Evolutionary conservation across 768 basidiomycete species (phyloP).

Genomic region (Hortiboletus campestris): DNA sequence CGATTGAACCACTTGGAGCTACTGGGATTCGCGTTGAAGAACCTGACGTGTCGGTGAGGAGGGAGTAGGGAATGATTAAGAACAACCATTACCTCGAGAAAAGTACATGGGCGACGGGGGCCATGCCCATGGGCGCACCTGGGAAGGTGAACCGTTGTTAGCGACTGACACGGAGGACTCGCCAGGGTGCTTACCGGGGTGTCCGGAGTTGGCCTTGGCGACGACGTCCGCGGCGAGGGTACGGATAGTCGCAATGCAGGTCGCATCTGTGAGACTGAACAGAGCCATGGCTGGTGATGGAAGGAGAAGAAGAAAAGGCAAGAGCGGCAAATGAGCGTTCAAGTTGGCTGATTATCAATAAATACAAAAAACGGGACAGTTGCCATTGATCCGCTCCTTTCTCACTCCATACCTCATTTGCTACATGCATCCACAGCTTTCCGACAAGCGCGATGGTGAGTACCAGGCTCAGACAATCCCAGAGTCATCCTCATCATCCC

Average conservation of each 20-base stretch:
- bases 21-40: slow-evolving; percentile 86
- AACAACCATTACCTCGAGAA: slow-evolving; percentile 57
- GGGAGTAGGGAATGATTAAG: background rate
- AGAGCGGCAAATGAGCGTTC: background rate
- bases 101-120: slow-evolving; percentile 76
- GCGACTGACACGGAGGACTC: background rate
- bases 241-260: slow-evolving; percentile 70
- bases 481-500: slow-evolving; percentile 7
- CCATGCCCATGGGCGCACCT: slow-evolving; percentile 96
- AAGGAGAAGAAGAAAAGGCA: slow-evolving; percentile 5
- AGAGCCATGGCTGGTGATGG: slow-evolving; percentile 36
- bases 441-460: slow-evolving; percentile 61
- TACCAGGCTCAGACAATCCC: background rate
- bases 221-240: slow-evolving; percentile 76
- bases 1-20: slow-evolving; percentile 94
- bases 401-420: slow-evolving; percentile 1
- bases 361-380: slow-evolving; percentile 5
- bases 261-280: slow-evolving; percentile 48
- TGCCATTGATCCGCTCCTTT: slow-evolving; percentile 1
- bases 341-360: slow-evolving; percentile 10
- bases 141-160: slow-evolving; percentile 1
- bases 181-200: slow-evolving; percentile 53
- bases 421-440: slow-evolving; percentile 68
- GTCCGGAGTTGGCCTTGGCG: slow-evolving; percentile 89
- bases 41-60: slow-evolving; percentile 40